Percentiles rank a stretch among this genome's conserved stretches.
phyloP scores from a whole-genome alignment of 768 basidiomycete genomes.

The Leccinum aurantiacum region DNA sequence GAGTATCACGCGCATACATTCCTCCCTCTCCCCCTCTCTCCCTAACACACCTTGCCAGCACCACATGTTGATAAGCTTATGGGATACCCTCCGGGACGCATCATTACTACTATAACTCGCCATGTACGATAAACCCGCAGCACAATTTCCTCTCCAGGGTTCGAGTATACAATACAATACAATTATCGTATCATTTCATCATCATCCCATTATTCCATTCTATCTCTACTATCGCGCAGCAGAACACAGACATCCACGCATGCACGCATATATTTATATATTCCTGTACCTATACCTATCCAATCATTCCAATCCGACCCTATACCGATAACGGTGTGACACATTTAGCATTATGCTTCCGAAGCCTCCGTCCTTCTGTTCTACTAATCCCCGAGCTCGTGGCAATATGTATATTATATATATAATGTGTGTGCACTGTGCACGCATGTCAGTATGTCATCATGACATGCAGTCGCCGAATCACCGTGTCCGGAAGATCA shows the following conservation, averaged over 20 bases:
- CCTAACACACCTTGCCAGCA: conserved; percentile 3
- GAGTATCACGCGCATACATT: conserved; percentile 5
- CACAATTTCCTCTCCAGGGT: not conserved
- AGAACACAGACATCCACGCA: not conserved
- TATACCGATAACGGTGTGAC: not conserved
- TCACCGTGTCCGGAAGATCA: not conserved
- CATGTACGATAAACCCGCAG: not conserved
- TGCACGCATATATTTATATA: not conserved
- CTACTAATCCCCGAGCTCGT: not conserved
- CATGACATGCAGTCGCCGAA: not conserved
- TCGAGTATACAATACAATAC: not conserved
- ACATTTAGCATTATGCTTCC: not conserved
- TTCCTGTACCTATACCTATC: not conserved
- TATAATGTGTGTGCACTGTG: not conserved
- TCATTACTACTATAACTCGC: not conserved
- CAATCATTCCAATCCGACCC: not conserved
- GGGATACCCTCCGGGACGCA: conserved; percentile 19
- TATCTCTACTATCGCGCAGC: not conserved
- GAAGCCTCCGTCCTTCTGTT: not conserved
- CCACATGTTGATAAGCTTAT: conserved; percentile 15
- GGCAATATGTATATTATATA: not conserved
- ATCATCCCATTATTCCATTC: not conserved
- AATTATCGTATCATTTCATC: not conserved
- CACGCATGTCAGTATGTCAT: not conserved
- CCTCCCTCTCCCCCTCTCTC: not conserved